A percentile compares a stretch with the other conserved stretches of the same genome.
phyloP scores from a whole-genome alignment of 306 rosid genomes.

The Oxytropis ochrocephala region DNA sequence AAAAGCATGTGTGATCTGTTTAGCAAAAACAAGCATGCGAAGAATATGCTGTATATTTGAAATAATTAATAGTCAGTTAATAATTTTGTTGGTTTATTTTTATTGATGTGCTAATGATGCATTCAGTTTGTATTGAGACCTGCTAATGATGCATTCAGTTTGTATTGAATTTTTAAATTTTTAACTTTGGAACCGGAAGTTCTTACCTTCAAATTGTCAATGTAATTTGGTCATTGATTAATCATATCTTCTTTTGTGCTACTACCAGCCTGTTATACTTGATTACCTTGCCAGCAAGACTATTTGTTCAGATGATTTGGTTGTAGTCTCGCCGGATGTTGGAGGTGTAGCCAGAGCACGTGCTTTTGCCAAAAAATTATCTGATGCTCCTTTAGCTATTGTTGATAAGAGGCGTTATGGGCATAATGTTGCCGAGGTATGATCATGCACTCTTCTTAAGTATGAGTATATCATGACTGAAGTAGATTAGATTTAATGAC shows the following conservation, averaged over 20 bases:
- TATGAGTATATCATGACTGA: neutral
- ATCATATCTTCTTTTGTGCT: conserved; percentile 23
- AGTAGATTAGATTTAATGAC: neutral
- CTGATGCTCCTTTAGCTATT: conserved; percentile 97
- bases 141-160: neutral
- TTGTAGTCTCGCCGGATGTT: conserved; percentile 98
- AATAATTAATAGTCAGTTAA: neutral
- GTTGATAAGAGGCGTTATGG: conserved; percentile 97
- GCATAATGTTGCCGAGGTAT: conserved; percentile 89
- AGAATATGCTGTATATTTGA: neutral
- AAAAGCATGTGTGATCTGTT: neutral
- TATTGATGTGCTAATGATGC: neutral
- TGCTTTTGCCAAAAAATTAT: conserved; percentile 91
- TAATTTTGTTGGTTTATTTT: neutral
- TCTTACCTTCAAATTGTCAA: neutral
- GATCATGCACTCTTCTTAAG: neutral
- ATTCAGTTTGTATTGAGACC: neutral
- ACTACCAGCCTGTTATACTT: conserved; percentile 87
- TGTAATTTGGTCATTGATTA: conserved; percentile 14
- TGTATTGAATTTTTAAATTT: neutral
- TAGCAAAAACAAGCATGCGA: neutral
- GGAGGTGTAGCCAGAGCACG: conserved; percentile 99
- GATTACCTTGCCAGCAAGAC: conserved; percentile 99
- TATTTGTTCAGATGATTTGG: conserved; percentile 85
- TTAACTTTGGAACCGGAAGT: neutral